Conservation (phyloP, 2,329 filamentous ascomycete species). For the Fusarium burgessii region DNA sequence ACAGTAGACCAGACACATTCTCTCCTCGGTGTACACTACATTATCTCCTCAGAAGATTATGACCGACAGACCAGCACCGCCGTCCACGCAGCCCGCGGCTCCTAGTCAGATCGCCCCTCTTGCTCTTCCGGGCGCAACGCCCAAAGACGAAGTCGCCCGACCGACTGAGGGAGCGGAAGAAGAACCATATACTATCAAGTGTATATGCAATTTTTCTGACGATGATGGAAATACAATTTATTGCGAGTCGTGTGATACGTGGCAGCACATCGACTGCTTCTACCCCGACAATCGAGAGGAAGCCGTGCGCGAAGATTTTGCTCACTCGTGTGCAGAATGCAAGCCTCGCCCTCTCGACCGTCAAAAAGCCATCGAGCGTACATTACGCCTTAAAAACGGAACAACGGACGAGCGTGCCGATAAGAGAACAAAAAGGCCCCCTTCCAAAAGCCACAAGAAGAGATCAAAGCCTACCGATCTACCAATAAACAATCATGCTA, state of each 20-base stretch:
- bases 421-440: constrained; percentile 79
- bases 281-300: constrained; percentile 80
- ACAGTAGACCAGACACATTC: constrained; percentile 61
- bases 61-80: constrained; percentile 68
- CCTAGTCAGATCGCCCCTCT: constrained; percentile 64
- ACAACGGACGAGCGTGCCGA: constrained; percentile 66
- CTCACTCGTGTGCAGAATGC: constrained; percentile 92
- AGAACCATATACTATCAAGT: constrained; percentile 95
- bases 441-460: constrained; percentile 88
- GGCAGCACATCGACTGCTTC: constrained; percentile 98
- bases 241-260: constrained; percentile 95
- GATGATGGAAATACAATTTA: constrained; percentile 98
- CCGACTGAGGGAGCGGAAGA: constrained; percentile 71
- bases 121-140: constrained; percentile 47
- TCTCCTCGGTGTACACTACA: constrained; percentile 51
- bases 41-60: constrained; percentile 66
- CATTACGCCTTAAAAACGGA: constrained; percentile 68
- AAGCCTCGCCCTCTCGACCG: constrained; percentile 80
- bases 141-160: constrained; percentile 56
- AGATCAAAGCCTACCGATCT: constrained; percentile 79
- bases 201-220: constrained; percentile 92
- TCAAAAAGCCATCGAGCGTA: constrained; percentile 78
- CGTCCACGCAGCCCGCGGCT: constrained; percentile 67
- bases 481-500: constrained; percentile 74
- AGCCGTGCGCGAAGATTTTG: constrained; percentile 76